Evolutionary conservation across 2,329 filamentous ascomycete species (phyloP).

Genomic region (Fusarium verticillioides): DNA sequence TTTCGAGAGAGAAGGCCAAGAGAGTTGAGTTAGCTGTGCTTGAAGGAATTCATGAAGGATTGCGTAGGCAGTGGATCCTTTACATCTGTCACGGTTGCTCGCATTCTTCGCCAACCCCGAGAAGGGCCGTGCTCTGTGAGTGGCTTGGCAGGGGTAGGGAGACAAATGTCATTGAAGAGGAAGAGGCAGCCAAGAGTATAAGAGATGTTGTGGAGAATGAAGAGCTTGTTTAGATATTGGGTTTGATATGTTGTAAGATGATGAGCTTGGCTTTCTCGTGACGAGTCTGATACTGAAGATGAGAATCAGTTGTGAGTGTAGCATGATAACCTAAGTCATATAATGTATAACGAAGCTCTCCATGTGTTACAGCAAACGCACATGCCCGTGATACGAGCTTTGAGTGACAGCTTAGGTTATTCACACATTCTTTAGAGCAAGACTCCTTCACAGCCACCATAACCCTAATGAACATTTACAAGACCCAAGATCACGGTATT

Average conservation of each 20-base stretch:
- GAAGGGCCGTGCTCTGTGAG: slow-evolving; percentile 32
- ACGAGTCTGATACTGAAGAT: neutral
- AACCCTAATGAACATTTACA: neutral
- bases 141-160: slow-evolving; percentile 24
- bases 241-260: neutral
- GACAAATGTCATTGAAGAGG: slow-evolving; percentile 9
- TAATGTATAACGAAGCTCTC: slow-evolving; percentile 1
- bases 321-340: neutral
- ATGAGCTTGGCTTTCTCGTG: neutral
- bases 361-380: neutral
- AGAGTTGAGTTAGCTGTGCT: slow-evolving; percentile 9
- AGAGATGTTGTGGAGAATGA: neutral
- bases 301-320: neutral
- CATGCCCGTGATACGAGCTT: neutral
- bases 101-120: slow-evolving; percentile 41
- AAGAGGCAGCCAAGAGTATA: slow-evolving; percentile 34
- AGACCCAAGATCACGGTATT: neutral
- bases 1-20: neutral
- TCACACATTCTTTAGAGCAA: neutral
- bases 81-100: slow-evolving; percentile 23
- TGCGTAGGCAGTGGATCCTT: slow-evolving; percentile 33
- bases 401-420: neutral
- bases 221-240: slow-evolving; percentile 1
- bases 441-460: neutral
- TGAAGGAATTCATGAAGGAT: slow-evolving; percentile 13